Conservation (phyloP, 1,284 basidiomycete species). For the Ganoderma meredithae region DNA sequence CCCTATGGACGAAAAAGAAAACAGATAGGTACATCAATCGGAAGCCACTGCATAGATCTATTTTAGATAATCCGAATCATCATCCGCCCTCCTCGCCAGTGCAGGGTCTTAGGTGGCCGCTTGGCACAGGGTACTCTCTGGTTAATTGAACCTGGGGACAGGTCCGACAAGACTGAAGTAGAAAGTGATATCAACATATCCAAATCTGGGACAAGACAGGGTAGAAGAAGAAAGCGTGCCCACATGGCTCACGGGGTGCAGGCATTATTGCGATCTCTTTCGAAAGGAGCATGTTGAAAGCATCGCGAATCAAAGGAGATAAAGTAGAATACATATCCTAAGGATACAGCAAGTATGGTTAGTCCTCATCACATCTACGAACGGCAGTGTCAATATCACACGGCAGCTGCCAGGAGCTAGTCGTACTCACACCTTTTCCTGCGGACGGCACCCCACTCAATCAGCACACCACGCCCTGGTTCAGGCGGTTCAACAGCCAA, state of each 20-base stretch:
- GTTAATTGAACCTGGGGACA: too few species aligned
- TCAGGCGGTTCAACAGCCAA: constrained; percentile 30
- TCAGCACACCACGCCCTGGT: constrained; percentile 30
- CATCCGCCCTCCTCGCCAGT: too few species aligned
- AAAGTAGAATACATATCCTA: not conserved
- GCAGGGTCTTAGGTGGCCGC: too few species aligned
- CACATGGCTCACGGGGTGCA: not conserved
- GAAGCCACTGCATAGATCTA: too few species aligned
- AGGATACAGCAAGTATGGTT: not conserved
- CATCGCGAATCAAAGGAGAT: not conserved
- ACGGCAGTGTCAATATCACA: not conserved
- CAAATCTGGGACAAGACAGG: not conserved
- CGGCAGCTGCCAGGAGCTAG: not conserved
- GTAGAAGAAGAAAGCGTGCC: not conserved
- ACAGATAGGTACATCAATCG: too few species aligned
- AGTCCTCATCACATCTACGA: not conserved
- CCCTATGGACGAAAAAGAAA: too few species aligned
- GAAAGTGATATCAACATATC: too few species aligned
- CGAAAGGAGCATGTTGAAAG: not conserved
- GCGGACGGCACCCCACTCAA: not conserved
- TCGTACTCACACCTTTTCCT: not conserved
- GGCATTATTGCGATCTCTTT: not conserved
- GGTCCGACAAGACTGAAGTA: too few species aligned
- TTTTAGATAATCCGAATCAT: too few species aligned
- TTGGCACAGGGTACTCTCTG: too few species aligned